Conservation (phyloP, 352 stramenopile species). For the Phytophthora cactorum region DNA sequence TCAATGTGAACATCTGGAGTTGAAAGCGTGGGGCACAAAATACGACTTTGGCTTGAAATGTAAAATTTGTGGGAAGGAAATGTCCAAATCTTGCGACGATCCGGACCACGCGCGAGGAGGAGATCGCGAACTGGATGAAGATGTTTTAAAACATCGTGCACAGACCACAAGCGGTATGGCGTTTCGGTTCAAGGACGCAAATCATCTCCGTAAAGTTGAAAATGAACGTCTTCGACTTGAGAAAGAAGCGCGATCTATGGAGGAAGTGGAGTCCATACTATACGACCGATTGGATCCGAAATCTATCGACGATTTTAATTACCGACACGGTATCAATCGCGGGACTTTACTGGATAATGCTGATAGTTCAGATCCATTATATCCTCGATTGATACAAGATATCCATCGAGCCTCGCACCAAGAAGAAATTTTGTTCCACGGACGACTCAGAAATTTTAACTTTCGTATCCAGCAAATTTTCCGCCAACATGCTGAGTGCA, state of each 20-base stretch:
- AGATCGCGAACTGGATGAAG: slow-evolving; percentile 53
- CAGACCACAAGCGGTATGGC: slow-evolving; percentile 46
- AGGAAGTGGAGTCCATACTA: slow-evolving; percentile 53
- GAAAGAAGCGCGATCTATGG: slow-evolving; percentile 67
- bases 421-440: slow-evolving; percentile 73
- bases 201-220: slow-evolving; percentile 59
- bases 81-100: slow-evolving; percentile 66
- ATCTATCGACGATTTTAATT: slow-evolving; percentile 77
- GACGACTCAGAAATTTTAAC: slow-evolving; percentile 69
- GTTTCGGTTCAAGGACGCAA: slow-evolving; percentile 41
- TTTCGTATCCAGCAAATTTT: slow-evolving; percentile 69
- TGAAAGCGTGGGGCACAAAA: slow-evolving; percentile 75
- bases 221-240: slow-evolving; percentile 69
- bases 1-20: slow-evolving; percentile 54
- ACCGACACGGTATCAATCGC: slow-evolving; percentile 65
- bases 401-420: slow-evolving; percentile 62
- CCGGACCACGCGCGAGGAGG: slow-evolving; percentile 49
- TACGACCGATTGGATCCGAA: slow-evolving; percentile 72
- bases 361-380: slow-evolving; percentile 49
- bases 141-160: slow-evolving; percentile 57
- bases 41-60: slow-evolving; percentile 64
- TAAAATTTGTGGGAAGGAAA: slow-evolving; percentile 76
- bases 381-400: slow-evolving; percentile 56
- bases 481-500: slow-evolving; percentile 44
- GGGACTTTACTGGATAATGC: slow-evolving; percentile 27